Base-by-base conservation (phyloP, 805 yeast species). In the Wickerhamiella azyma region DNA sequence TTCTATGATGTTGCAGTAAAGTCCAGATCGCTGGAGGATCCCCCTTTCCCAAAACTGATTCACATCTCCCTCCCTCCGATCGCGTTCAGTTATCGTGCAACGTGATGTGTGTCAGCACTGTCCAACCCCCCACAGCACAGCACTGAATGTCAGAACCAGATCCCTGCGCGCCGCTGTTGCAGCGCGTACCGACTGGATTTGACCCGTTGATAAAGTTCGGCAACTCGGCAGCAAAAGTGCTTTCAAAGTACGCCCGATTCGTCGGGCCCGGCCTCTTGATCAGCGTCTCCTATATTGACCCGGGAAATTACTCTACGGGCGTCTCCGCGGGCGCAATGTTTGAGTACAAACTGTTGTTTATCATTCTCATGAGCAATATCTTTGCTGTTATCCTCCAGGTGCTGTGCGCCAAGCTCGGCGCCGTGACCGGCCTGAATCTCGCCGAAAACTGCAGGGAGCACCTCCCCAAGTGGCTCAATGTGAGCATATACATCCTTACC, bases 281-380 rank as follows among this genome's bases (percentile, higher is more conserved):
- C 19, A 74, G 86, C 26, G 94, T 88, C 45, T 92, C 94, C 1
- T 88, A 86, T 58, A 82, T 86, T 71, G 96, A 86, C 59, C 95
- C 96, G 1, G 96, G 96, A 37, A 86, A 86, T 62, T 86, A 85
- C 63, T 76, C 94, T 38, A 83, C 95, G 0, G 85, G 92, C 13
- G 94, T 86, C 1, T 74, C 84, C 13, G 85, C 94, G 0, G 96
- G 96, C 43, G 88, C 94, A 2, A 71, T 76, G 46, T 82, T 78
- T 56, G 74, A 77, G 58, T 86, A 79, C 62, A 74, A 80, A 48
- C 72, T 85, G 44, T 68, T 86, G 43, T 82, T 84, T 61, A 71
- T 81, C 26, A 72, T 85, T 3, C 67, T 85, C 43, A 56, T 85
- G 48, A 80, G 94, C n/a, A 86, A 85, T 57, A 59, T 82, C 43